These are phyloP conservation scores for Nicotiana noctiflora DNA, from an alignment of 257 asterid species.

Conservation along the genomic window DNA sequence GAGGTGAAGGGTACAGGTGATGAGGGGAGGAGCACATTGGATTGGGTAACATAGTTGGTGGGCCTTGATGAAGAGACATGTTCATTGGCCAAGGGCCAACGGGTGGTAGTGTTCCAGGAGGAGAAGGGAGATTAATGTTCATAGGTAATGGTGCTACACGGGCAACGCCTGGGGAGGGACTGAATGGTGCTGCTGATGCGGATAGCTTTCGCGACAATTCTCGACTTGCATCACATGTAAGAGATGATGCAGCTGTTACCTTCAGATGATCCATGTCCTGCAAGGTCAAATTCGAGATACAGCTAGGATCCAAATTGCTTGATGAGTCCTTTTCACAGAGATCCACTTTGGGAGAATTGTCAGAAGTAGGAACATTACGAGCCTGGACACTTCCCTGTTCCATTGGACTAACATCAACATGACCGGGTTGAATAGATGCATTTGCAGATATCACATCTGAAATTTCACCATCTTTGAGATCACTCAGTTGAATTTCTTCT, in stretches of 20 bases:
- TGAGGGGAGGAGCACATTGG: constrained; percentile 77
- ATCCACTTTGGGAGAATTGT: constrained; percentile 28
- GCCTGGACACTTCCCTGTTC: constrained; percentile 25
- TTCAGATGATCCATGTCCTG: constrained; percentile 43
- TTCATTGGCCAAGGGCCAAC: constrained; percentile 83
- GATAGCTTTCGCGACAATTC: constrained; percentile 74
- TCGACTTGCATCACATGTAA: constrained; percentile 39
- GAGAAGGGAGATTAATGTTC: constrained; percentile 51
- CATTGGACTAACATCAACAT: constrained; percentile 26
- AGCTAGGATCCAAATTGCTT: constrained; percentile 18
- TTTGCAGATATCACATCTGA: constrained; percentile 25
- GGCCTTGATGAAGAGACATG: constrained; percentile 81
- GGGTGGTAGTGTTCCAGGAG: constrained; percentile 54
- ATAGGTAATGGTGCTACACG: constrained; percentile 61
- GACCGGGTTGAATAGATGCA: constrained; percentile 23
- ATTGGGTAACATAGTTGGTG: constrained; percentile 54
- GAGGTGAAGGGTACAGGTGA: constrained; percentile 88
- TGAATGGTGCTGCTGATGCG: constrained; percentile 95
- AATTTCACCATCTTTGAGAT: constrained; percentile 24
- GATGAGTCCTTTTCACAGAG: constrained; percentile 29
- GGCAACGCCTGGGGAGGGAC: constrained; percentile 58
- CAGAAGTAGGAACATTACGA: constrained; percentile 21
- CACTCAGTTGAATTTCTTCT: constrained; percentile 32
- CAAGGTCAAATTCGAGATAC: constrained; percentile 25
- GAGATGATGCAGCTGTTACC: constrained; percentile 27